These are phyloP conservation scores for Penicillium sp. DNA, from an alignment of 2,329 filamentous ascomycete genomes.

Conservation along the genomic window DNA sequence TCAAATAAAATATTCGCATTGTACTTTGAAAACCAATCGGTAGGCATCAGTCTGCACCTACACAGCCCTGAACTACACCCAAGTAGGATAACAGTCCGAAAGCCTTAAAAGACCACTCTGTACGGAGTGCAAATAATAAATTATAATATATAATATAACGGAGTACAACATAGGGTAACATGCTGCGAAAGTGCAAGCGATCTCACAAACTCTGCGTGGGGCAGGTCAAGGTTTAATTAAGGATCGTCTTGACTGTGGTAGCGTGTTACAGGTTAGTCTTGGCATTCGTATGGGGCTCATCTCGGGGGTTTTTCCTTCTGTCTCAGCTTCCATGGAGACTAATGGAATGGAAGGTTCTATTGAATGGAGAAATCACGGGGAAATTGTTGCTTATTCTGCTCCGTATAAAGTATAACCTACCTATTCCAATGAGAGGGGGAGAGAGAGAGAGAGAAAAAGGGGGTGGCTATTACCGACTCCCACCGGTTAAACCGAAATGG, in stretches of 20 bases:
- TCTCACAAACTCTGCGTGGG: constrained; percentile 17
- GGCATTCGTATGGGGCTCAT: constrained; percentile 24
- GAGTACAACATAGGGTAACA: not conserved
- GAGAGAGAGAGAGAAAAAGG: not conserved
- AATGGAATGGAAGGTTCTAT: not conserved
- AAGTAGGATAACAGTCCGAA: constrained; percentile 19
- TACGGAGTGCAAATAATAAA: not conserved
- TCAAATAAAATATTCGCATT: not conserved
- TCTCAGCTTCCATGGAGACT: not conserved
- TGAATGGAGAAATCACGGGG: constrained; percentile 11
- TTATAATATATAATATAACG: not conserved
- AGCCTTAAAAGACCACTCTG: not conserved
- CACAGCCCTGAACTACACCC: constrained; percentile 17
- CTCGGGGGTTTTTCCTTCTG: constrained; percentile 20
- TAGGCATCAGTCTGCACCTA: constrained; percentile 9
- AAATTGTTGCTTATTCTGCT: not conserved
- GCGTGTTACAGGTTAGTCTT: constrained; percentile 32
- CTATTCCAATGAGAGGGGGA: not conserved
- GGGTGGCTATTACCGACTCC: constrained; percentile 5
- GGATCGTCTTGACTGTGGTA: constrained; percentile 36
- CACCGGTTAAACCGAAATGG: not conserved
- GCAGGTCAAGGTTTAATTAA: constrained; percentile 42
- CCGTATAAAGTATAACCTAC: not conserved
- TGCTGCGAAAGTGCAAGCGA: constrained; percentile 15
- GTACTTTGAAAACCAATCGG: constrained; percentile 1